These are phyloP conservation scores for Zancudomyces culisetae DNA, from an alignment of 371 early-diverging fungal species.

Conservation along the genomic window DNA sequence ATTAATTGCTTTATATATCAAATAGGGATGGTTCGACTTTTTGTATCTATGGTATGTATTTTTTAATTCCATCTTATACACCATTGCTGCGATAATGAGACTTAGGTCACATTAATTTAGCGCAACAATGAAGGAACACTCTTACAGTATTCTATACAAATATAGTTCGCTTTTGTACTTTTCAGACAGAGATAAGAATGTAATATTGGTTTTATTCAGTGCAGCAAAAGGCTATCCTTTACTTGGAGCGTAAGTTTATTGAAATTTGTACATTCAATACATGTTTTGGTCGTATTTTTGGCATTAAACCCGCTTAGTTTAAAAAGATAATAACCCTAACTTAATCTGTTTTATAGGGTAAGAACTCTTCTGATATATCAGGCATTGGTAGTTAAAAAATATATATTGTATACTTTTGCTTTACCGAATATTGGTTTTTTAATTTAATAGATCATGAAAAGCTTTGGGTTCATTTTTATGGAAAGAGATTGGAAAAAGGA, in stretches of 20 bases:
- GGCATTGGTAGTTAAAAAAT: too few species aligned
- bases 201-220: not conserved
- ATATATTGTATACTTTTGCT: too few species aligned
- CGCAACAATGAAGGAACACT: too few species aligned
- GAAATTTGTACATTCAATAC: not conserved
- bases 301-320: too few species aligned
- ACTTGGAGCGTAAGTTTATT: not conserved
- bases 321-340: too few species aligned
- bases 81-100: too few species aligned
- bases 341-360: too few species aligned
- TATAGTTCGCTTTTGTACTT: not conserved
- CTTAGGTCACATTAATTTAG: too few species aligned
- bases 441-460: conserved; percentile 77
- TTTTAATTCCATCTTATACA: not conserved
- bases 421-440: too few species aligned
- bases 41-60: not conserved
- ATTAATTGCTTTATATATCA: too few species aligned
- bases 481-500: conserved; percentile 62
- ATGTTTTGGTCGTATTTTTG: too few species aligned
- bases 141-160: not conserved
- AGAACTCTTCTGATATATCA: too few species aligned
- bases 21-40: not conserved
- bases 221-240: not conserved
- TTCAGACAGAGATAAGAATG: not conserved
- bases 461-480: conserved; percentile 72